Percentiles rank a stretch among this genome's conserved stretches.
Conservation (phyloP, 768 basidiomycete genomes). For the Termitomyces sp. region DNA sequence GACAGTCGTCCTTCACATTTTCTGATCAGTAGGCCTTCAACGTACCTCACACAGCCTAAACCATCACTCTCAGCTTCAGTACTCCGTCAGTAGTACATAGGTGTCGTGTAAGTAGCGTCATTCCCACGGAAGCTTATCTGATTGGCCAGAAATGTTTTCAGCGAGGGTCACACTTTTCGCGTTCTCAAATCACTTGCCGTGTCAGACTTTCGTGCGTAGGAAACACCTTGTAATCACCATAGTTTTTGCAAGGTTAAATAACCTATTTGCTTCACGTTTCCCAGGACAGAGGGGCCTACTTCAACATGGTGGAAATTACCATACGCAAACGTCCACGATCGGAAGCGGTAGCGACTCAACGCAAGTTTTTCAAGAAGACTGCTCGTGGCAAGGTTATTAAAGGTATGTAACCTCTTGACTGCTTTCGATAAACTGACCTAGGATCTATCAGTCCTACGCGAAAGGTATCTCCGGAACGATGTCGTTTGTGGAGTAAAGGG, state of each 20-base stretch:
- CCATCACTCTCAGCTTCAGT: too few relatives aligned
- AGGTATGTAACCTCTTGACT: conserved; percentile 42
- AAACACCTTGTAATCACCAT: too few relatives aligned
- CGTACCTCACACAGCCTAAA: too few relatives aligned
- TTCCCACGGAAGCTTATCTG: too few relatives aligned
- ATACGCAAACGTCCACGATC: conserved; percentile 68
- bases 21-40: too few relatives aligned
- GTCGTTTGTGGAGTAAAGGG: conserved; percentile 79
- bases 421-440: background rate
- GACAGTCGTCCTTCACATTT: too few relatives aligned
- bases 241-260: background rate
- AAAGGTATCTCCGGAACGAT: conserved; percentile 91
- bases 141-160: too few relatives aligned
- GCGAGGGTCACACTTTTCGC: background rate
- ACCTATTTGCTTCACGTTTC: background rate
- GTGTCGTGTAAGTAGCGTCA: too few relatives aligned
- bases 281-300: background rate
- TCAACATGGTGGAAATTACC: conserved; percentile 42
- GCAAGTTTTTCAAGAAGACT: conserved; percentile 96
- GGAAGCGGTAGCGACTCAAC: conserved; percentile 75
- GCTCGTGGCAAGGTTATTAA: conserved; percentile 91
- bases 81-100: too few relatives aligned
- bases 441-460: conserved; percentile 66
- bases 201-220: too few relatives aligned
- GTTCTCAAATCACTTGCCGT: too few relatives aligned